phyloP scores from a whole-genome alignment of 495 filamentous ascomycete genomes.

The Xylaria palmicola region DNA sequence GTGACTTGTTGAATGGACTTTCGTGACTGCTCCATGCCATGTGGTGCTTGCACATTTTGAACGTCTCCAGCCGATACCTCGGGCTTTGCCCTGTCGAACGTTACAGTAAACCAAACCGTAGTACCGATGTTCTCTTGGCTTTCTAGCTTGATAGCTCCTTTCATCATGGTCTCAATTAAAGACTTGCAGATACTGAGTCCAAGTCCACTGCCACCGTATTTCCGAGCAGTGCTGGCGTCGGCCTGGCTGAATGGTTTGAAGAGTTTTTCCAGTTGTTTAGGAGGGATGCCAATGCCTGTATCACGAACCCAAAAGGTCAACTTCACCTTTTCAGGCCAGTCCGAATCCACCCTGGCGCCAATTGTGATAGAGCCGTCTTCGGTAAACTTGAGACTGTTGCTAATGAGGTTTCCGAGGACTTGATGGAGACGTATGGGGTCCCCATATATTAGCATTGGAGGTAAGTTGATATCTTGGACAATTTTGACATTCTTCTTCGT shows the following conservation, averaged over 20 bases:
- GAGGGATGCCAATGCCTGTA: constrained; percentile 85
- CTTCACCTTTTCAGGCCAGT: constrained; percentile 66
- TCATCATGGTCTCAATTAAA: constrained; percentile 87
- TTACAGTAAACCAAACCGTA: constrained; percentile 80
- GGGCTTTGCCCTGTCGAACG: constrained; percentile 71
- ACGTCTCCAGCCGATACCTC: constrained; percentile 52
- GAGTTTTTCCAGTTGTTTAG: constrained; percentile 75
- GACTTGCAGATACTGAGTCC: constrained; percentile 94
- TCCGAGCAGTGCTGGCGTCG: constrained; percentile 80
- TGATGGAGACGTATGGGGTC: constrained; percentile 90
- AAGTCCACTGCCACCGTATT: constrained; percentile 87
- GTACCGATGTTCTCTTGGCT: constrained; percentile 74
- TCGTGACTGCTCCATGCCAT: constrained; percentile 38
- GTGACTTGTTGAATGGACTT: constrained; percentile 27
- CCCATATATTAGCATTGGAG: constrained; percentile 77
- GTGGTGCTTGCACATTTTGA: constrained; percentile 28
- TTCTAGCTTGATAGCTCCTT: constrained; percentile 78
- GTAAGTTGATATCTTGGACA: constrained; percentile 73
- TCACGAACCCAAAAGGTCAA: constrained; percentile 85
- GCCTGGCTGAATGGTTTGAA: constrained; percentile 92
- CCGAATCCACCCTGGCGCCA: constrained; percentile 64
- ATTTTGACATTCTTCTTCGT: constrained; percentile 57
- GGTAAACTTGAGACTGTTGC: constrained; percentile 94
- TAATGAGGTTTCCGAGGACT: constrained; percentile 88
- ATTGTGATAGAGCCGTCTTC: constrained; percentile 82